A percentile compares a stretch with the other conserved stretches of the same genome.
phyloP scores from a whole-genome alignment of 2,329 filamentous ascomycete genomes.

The Xylaria hypoxylon region DNA sequence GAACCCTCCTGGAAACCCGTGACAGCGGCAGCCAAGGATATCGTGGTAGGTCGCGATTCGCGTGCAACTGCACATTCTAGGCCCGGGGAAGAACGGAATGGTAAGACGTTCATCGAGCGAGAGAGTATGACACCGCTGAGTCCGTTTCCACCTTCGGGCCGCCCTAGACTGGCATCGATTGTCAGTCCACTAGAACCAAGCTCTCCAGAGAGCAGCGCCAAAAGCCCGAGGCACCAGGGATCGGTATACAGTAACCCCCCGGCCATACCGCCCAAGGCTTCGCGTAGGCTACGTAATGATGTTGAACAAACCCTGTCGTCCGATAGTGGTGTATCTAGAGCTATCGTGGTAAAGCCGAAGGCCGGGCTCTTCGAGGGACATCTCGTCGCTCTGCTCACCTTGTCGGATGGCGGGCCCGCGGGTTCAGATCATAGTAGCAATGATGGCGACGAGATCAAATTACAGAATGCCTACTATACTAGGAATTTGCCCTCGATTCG shows the following conservation, averaged over 20 bases:
- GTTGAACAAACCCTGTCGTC: slow-evolving; percentile 56
- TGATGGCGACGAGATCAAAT: slow-evolving; percentile 51
- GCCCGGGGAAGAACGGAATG: slow-evolving; percentile 57
- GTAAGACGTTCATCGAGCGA: slow-evolving; percentile 59
- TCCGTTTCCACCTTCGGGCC: slow-evolving; percentile 31
- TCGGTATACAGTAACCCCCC: slow-evolving; percentile 39
- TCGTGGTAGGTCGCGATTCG: slow-evolving; percentile 47
- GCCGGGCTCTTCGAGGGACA: slow-evolving; percentile 64
- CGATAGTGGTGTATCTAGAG: slow-evolving; percentile 56
- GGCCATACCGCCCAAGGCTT: slow-evolving; percentile 43
- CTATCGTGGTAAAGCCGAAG: slow-evolving; percentile 59
- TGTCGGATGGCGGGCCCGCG: slow-evolving; percentile 50
- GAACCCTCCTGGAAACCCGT: slow-evolving; percentile 46
- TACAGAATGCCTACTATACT: slow-evolving; percentile 57
- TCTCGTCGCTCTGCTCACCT: slow-evolving; percentile 60
- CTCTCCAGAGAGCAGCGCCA: slow-evolving; percentile 36
- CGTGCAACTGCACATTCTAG: slow-evolving; percentile 54
- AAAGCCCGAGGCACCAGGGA: slow-evolving; percentile 28
- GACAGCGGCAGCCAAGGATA: slow-evolving; percentile 6
- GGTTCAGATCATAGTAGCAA: slow-evolving; percentile 35
- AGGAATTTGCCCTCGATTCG: slow-evolving; percentile 58
- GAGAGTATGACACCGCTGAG: slow-evolving; percentile 55
- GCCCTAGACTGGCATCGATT: slow-evolving; percentile 29
- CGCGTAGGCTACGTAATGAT: slow-evolving; percentile 47
- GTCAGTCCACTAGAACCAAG: slow-evolving; percentile 44